Evolutionary conservation across 306 rosid species (phyloP), one percentile per base, ranked within the genome.

Genomic region (Ormosia semicastrata): DNA sequence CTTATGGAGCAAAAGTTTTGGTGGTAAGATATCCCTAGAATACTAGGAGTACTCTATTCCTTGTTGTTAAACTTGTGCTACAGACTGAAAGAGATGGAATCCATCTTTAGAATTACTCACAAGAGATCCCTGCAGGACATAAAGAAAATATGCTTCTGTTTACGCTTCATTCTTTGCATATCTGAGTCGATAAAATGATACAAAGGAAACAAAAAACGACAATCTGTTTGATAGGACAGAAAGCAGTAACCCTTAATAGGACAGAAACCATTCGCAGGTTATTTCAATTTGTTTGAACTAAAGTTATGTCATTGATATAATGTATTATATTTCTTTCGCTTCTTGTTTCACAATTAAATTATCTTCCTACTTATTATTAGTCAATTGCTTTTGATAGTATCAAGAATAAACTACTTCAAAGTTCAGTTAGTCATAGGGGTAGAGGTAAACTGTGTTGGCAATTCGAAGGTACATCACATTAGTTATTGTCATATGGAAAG

Each of bases 1-100:
- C 79, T 88, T 93, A 6, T 91, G 91, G 94, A 90, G 87, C 94
- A 92, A 88, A 81, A 88, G 66, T 60, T 80, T 88, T 87, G 46
- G 79, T 2, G 90, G 96, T 93, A 82, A 52, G 92, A 44, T 52
- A 84, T 85, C 80, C 6, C 71, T 68, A 34, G 57, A 76, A 39
- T 53, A 17, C 15, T 29, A 5, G 34, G 34, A 47, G 40, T 47
- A 39, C 7, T 14, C 54, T 36, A 17, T 81, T 36, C 50, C 46
- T 50, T 58, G 46, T 37, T 82, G 64, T 68, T n/a, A 71, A 12
- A 77, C 75, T 63, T 72, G 14, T 67, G 73, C 24, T 78, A 54
- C 39, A 52, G 72, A 53, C 65, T 69, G 13, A 54, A 66, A 34
- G 13, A 39, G 24, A 44, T 47, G 50, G 44, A 15, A 78, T 46